Evolutionary conservation across 2,329 filamentous ascomycete species (phyloP).

Genomic region (Ilyonectria sp.): DNA sequence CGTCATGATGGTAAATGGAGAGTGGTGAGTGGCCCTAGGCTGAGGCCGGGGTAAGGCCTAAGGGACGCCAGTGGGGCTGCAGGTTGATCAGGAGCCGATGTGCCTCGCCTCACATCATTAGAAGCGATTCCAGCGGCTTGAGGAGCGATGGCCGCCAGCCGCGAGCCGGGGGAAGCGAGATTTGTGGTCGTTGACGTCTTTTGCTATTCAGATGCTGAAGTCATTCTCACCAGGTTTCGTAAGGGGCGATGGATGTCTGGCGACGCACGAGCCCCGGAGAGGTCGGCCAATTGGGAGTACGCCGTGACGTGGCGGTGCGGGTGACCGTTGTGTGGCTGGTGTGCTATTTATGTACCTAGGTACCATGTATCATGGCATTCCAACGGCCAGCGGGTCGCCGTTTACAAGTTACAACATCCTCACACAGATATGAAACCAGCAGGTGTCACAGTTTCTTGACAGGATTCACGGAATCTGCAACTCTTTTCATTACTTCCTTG

Average conservation of each 20-base stretch:
- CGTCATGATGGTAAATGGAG: constrained; percentile 51
- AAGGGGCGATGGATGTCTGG: constrained; percentile 21
- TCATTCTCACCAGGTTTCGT: constrained; percentile 23
- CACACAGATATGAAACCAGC: constrained; percentile 11
- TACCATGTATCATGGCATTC: too few species aligned
- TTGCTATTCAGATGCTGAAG: constrained; percentile 15
- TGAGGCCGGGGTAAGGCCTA: constrained; percentile 14
- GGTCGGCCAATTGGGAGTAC: constrained; percentile 36
- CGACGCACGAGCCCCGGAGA: constrained; percentile 27
- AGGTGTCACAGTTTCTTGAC: not conserved
- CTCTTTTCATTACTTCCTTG: not conserved
- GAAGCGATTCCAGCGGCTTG: constrained; percentile 22
- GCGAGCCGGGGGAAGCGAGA: constrained; percentile 18
- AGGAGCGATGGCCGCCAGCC: constrained; percentile 15
- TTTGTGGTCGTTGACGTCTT: constrained; percentile 34
- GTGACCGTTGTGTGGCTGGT: constrained; percentile 35
- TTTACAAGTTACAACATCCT: not conserved
- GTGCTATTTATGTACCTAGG: not conserved
- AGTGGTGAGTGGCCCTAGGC: constrained; percentile 7
- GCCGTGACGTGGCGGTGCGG: constrained; percentile 36
- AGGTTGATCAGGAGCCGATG: constrained; percentile 22
- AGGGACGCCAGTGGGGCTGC: constrained; percentile 27
- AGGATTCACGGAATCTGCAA: not conserved
- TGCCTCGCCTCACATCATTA: constrained; percentile 39
- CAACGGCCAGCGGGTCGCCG: not conserved